A percentile compares a stretch with the other conserved stretches of the same genome.
These are phyloP conservation scores for Penicillium turbatum DNA, from an alignment of 495 filamentous ascomycete species.

Conservation along the genomic window DNA sequence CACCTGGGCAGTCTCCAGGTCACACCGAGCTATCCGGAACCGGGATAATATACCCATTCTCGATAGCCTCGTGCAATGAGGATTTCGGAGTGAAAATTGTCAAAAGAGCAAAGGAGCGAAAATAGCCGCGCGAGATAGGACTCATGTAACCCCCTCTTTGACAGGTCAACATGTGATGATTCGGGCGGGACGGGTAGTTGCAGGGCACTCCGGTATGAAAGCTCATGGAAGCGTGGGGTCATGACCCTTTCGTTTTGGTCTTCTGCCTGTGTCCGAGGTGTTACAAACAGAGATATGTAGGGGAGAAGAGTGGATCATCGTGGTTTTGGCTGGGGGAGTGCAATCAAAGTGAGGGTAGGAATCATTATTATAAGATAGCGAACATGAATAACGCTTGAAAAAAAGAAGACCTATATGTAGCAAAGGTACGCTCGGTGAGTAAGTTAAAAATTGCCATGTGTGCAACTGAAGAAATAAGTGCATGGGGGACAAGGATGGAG, in stretches of 20 bases:
- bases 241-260: background rate
- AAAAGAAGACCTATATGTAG: too few relatives aligned
- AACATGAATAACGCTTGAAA: too few relatives aligned
- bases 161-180: slow-evolving; percentile 12
- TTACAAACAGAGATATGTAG: slow-evolving; percentile 6
- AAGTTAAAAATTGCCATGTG: background rate
- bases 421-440: background rate
- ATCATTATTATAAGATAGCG: background rate
- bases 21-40: slow-evolving; percentile 3
- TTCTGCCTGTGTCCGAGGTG: slow-evolving; percentile 14
- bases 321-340: background rate
- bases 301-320: slow-evolving; percentile 2
- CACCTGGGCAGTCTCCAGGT: background rate
- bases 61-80: background rate
- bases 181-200: slow-evolving; percentile 17
- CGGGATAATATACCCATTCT: background rate
- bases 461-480: background rate
- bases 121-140: slow-evolving; percentile 8
- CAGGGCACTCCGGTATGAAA: slow-evolving; percentile 6
- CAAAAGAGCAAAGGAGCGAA: background rate
- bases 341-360: background rate
- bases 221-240: slow-evolving; percentile 9
- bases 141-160: background rate
- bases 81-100: background rate
- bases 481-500: background rate